Percentiles rank a stretch among this genome's conserved stretches.
Evolutionary conservation across 441 rosid species (phyloP).

Genomic region (Brassica hybrid): DNA sequence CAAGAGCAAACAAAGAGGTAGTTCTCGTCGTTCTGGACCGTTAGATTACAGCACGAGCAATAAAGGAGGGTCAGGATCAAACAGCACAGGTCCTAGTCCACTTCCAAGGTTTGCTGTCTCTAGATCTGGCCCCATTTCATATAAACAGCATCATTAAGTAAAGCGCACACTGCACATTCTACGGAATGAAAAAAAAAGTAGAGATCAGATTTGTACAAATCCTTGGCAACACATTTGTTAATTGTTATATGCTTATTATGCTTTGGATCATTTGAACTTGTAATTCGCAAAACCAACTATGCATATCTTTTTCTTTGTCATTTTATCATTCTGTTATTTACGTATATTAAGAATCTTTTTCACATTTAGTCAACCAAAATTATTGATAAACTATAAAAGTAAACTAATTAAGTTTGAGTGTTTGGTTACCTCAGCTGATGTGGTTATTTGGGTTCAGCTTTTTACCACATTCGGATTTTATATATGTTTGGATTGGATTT

Average conservation of each 20-base stretch:
- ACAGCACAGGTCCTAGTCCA: slow-evolving; percentile 86
- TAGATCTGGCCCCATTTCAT: slow-evolving; percentile 92
- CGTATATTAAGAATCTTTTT: neutral
- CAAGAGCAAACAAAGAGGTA: slow-evolving; percentile 49
- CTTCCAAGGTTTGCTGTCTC: slow-evolving; percentile 95
- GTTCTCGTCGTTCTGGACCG: slow-evolving; percentile 91
- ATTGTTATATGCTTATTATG: slow-evolving; percentile 11
- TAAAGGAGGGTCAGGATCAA: slow-evolving; percentile 74
- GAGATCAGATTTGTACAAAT: slow-evolving; percentile 39
- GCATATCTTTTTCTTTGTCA: neutral
- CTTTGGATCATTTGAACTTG: slow-evolving; percentile 13
- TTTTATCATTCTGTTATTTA: neutral
- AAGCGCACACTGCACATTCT: slow-evolving; percentile 16
- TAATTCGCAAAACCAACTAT: slow-evolving; percentile 16
- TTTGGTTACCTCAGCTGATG: neutral
- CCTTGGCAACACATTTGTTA: slow-evolving; percentile 15
- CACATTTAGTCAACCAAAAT: neutral
- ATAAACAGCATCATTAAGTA: slow-evolving; percentile 61
- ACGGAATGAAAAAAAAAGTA: neutral
- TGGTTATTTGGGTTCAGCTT: neutral
- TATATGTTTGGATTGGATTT: neutral
- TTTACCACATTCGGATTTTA: neutral
- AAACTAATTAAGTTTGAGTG: neutral
- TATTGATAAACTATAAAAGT: neutral
- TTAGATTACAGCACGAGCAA: slow-evolving; percentile 88